Evolutionary conservation across 2,329 filamentous ascomycete genomes (phyloP).

Genomic region (Akanthomyces muscarius): DNA sequence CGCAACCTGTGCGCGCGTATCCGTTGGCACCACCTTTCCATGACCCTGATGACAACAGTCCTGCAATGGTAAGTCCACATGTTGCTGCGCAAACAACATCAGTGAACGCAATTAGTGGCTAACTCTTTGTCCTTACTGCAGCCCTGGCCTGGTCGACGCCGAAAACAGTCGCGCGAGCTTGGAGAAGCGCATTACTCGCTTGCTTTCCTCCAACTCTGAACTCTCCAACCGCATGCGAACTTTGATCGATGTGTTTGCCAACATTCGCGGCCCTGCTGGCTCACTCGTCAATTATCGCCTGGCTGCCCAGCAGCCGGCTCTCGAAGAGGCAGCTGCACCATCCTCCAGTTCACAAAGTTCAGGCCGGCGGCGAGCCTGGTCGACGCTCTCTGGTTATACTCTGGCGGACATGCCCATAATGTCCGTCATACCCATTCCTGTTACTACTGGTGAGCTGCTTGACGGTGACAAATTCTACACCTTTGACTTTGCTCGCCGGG

Average conservation of each 20-base stretch:
- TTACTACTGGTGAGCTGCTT: conserved; percentile 29
- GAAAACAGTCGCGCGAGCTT: conserved; percentile 34
- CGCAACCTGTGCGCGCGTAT: conserved; percentile 31
- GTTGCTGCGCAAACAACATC: not conserved
- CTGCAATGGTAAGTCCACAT: conserved; percentile 32
- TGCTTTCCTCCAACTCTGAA: conserved; percentile 33
- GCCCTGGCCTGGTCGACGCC: conserved; percentile 34
- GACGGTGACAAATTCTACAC: conserved; percentile 33
- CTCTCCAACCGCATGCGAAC: conserved; percentile 31
- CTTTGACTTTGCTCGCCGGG: conserved; percentile 26
- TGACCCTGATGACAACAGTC: conserved; percentile 38
- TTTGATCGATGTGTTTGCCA: conserved; percentile 24
- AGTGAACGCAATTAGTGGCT: not conserved
- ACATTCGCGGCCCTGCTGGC: conserved; percentile 19
- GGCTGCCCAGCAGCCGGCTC: conserved; percentile 17
- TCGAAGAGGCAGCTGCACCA: not conserved
- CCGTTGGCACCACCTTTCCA: conserved; percentile 36
- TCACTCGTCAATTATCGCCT: conserved; percentile 17
- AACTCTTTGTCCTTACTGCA: conserved; percentile 14
- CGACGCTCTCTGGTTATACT: conserved; percentile 29
- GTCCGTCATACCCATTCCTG: conserved; percentile 31
- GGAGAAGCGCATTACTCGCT: conserved; percentile 30
- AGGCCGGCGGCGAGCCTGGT: conserved; percentile 19
- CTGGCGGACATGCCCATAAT: conserved; percentile 30
- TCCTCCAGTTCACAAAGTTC: conserved; percentile 13